Evolutionary conservation across 345 rosid species (phyloP), one percentile per base, ranked within the genome.

Genomic region (Rhodamnia rubescens): DNA sequence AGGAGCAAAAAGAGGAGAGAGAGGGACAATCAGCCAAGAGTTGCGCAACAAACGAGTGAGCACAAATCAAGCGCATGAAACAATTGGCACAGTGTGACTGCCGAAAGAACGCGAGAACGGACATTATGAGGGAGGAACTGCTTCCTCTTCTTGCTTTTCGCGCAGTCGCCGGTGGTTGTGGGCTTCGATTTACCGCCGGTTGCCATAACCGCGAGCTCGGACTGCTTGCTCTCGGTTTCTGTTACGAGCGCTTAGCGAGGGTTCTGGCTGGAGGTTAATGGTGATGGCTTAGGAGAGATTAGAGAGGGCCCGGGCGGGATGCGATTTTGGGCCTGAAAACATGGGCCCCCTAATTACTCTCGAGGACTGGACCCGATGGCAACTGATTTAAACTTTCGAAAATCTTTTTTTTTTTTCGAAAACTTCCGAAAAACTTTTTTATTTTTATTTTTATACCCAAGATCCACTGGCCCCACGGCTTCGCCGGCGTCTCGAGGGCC

Each of bases 61-160:
- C 4, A 44, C 10, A 69, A 85, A 85, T 22, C 56, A 22, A 84
- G 42, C 2, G 55, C 80, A 21, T 20, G 74, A 50, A 86, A 36
- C 16, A n/a, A 78, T 61, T 2, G 54, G 18, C 26, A n/a, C 36
- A 15, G 50, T n/a, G 52, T 3, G 21, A 26, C 54, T 42, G 47
- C 51, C 53, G 29, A 27, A 20, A 10, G 85, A 27, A 44, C 26
- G 29, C 18, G 51, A 61, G 50, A n/a, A 58, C 64, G 26, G 74
- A 95, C 98, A 84, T 96, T 96, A 74, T 96, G 87, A 49, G 98
- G 99, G 61, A 89, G 97, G 82, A 88, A 96, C 22, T 92, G 98
- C 92, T 92, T 97, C 85, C 98, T 89, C 94, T 93, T 97, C 93
- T 91, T 94, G 89, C 90, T 87, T 87, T 89, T 92, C 89, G 87